These are phyloP conservation scores for Monoraphidium neglectum DNA, from an alignment of 139 green algal species.

Conservation along the genomic window DNA sequence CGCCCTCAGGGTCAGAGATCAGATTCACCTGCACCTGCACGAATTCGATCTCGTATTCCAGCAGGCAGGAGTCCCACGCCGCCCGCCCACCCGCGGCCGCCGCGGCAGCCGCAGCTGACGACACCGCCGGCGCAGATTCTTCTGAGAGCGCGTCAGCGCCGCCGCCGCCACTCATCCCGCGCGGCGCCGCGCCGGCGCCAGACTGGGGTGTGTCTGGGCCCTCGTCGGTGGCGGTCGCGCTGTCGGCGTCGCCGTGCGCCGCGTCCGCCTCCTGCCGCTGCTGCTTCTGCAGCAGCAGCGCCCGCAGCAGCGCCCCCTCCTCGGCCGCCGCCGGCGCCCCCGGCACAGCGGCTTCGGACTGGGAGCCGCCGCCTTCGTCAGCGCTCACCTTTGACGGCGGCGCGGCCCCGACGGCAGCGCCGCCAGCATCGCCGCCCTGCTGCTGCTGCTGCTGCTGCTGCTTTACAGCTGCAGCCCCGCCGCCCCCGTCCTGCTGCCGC, in stretches of 20 bases:
- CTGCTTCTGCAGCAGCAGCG: slow-evolving; percentile 23
- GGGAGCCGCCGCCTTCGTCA: neutral
- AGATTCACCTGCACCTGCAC: slow-evolving; percentile 48
- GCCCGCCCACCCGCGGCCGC: neutral
- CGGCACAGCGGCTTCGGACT: neutral
- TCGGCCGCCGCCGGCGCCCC: neutral
- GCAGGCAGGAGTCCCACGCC: neutral
- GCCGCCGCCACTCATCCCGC: too few species aligned
- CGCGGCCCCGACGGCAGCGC: neutral
- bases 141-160: neutral
- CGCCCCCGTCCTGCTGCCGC: neutral
- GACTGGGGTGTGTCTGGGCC: neutral
- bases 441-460: neutral
- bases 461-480: too few species aligned
- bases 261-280: slow-evolving; percentile 15
- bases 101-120: neutral
- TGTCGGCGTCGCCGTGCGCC: neutral
- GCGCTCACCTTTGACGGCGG: too few species aligned
- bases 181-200: too few species aligned
- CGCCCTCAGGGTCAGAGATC: slow-evolving; percentile 17
- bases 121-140: neutral
- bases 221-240: neutral
- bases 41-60: slow-evolving; percentile 70
- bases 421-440: neutral
- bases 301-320: slow-evolving; percentile 9